These are phyloP conservation scores for Aspergillus sclerotialis DNA, from an alignment of 2,329 filamentous ascomycete genomes.

Conservation along the genomic window DNA sequence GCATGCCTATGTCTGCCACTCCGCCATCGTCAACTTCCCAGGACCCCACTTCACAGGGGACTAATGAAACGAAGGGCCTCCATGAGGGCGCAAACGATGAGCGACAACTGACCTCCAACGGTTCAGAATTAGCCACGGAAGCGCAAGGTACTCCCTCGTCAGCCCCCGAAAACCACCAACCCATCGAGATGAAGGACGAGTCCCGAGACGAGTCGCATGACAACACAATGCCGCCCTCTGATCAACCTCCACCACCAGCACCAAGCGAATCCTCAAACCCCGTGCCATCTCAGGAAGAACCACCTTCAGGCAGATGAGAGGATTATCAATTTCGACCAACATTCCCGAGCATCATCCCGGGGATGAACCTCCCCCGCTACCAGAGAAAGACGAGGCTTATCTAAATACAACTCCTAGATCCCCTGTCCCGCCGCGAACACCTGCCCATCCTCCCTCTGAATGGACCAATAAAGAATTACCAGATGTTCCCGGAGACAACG, in stretches of 20 bases:
- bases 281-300: constrained; percentile 15
- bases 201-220: constrained; percentile 2
- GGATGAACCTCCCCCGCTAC: constrained; percentile 39
- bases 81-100: constrained; percentile 14
- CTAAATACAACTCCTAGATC: constrained; percentile 43
- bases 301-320: constrained; percentile 23
- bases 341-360: constrained; percentile 11
- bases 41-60: constrained; percentile 16
- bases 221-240: constrained; percentile 4
- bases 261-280: no score
- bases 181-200: constrained; percentile 10
- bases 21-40: constrained; percentile 18
- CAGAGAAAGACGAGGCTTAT: constrained; percentile 47
- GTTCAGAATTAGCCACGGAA: constrained; percentile 10
- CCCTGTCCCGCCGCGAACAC: constrained; percentile 33
- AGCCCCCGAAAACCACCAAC: constrained; percentile 2
- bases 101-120: constrained; percentile 16
- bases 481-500: constrained; percentile 23
- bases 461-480: constrained; percentile 34
- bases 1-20: constrained; percentile 37
- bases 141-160: constrained; percentile 13
- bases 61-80: constrained; percentile 11
- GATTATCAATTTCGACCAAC: constrained; percentile 23
- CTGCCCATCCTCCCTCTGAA: constrained; percentile 30
- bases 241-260: constrained; percentile 7